Evolutionary conservation across 176 grass and related monocot species (phyloP).

Genomic region (Phoenix roebelenii): DNA sequence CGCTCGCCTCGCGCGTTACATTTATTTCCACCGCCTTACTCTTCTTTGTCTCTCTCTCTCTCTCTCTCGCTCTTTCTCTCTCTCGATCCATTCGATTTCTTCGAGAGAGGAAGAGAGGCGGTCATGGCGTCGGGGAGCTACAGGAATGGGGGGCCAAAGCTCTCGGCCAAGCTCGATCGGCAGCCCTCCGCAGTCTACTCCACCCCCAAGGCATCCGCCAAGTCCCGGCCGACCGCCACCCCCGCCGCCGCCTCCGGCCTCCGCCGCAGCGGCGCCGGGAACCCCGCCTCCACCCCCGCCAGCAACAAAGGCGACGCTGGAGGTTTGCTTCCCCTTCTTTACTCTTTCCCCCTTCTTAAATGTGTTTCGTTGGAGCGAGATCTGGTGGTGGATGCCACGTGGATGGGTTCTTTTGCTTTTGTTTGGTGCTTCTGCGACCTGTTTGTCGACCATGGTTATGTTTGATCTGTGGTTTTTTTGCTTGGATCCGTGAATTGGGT

Average conservation of each 20-base stretch:
- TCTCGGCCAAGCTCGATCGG: slow-evolving; percentile 51
- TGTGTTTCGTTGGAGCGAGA: too few species aligned
- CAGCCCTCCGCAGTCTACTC: slow-evolving; percentile 32
- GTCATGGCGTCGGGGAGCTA: slow-evolving; percentile 16
- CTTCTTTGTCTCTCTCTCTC: too few species aligned
- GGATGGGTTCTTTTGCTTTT: background rate
- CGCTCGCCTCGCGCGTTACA: too few species aligned
- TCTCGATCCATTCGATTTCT: too few species aligned
- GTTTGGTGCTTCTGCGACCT: background rate
- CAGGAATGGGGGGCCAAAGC: slow-evolving; percentile 44
- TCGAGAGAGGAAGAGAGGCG: too few species aligned
- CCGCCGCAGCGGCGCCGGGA: slow-evolving; percentile 50
- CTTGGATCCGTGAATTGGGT: too few species aligned
- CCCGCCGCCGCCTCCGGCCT: slow-evolving; percentile 23
- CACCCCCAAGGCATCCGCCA: slow-evolving; percentile 62
- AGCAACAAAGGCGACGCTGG: slow-evolving; percentile 37
- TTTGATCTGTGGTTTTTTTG: too few species aligned
- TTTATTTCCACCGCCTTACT: too few species aligned
- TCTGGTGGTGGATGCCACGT: too few species aligned
- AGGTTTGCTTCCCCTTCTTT: slow-evolving; percentile 32
- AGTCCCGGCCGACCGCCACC: slow-evolving; percentile 45
- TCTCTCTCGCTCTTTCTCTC: too few species aligned
- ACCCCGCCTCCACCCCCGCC: slow-evolving; percentile 24
- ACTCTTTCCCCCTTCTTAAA: background rate
- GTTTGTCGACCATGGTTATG: too few species aligned